Evolutionary conservation across 148 eudicot species (phyloP).

Genomic region (Amaranthus cruentus): DNA sequence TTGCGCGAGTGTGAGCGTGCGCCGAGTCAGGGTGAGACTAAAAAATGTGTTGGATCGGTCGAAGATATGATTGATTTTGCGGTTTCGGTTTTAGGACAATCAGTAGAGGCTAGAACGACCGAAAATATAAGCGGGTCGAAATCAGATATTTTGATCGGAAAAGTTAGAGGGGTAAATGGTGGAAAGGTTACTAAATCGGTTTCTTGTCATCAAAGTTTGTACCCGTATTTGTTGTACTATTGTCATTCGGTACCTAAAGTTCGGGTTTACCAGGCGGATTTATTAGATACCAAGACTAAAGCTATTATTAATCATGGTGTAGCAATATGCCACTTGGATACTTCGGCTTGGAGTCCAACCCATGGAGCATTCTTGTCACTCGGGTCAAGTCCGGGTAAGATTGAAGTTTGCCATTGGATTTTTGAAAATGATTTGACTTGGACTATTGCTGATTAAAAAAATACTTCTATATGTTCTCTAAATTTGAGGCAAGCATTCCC

Average conservation of each 20-base stretch:
- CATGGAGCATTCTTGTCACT: slow-evolving; percentile 80
- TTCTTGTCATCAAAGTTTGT: slow-evolving; percentile 79
- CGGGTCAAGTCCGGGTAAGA: slow-evolving; percentile 76
- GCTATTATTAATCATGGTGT: slow-evolving; percentile 71
- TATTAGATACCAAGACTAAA: slow-evolving; percentile 47
- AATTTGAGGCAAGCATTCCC: too few species aligned
- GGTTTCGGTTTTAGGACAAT: slow-evolving; percentile 51
- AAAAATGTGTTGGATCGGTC: slow-evolving; percentile 63
- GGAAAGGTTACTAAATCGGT: slow-evolving; percentile 73
- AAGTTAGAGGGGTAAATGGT: slow-evolving; percentile 60
- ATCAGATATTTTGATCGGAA: slow-evolving; percentile 47
- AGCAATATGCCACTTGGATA: slow-evolving; percentile 81
- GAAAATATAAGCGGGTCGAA: slow-evolving; percentile 47
- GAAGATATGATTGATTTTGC: slow-evolving; percentile 91
- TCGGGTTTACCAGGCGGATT: slow-evolving; percentile 82
- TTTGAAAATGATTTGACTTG: slow-evolving; percentile 91
- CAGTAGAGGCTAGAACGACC: slow-evolving; percentile 55
- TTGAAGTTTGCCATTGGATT: slow-evolving; percentile 94
- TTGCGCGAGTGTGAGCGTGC: slow-evolving; percentile 68
- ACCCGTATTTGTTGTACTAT: slow-evolving; percentile 73
- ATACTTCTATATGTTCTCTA: too few species aligned
- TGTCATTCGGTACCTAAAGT: slow-evolving; percentile 88
- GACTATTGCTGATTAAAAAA: slow-evolving; percentile 49
- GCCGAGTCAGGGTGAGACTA: slow-evolving; percentile 67
- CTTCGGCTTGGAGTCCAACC: slow-evolving; percentile 70